Conservation (phyloP, 2,329 filamentous ascomycete species). For the Botrytis medusae region DNA sequence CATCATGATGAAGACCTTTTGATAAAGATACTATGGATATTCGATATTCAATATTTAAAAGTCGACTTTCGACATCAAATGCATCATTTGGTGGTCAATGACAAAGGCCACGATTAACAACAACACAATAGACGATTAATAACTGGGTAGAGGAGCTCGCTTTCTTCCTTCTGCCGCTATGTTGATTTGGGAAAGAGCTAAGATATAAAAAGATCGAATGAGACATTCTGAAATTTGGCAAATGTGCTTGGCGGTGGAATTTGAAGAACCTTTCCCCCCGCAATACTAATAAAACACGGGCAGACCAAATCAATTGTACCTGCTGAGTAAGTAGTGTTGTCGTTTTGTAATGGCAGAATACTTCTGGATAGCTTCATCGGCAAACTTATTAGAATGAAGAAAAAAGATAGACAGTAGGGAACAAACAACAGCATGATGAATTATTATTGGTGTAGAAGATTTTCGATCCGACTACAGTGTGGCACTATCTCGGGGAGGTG, state of each 20-base stretch:
- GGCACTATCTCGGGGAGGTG: not conserved
- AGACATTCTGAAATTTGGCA: not conserved
- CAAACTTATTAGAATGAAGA: not conserved
- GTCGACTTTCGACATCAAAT: not conserved
- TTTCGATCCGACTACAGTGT: not conserved
- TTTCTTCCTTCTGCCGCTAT: not conserved
- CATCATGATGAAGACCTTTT: not conserved
- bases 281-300: not conserved
- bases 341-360: not conserved
- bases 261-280: not conserved
- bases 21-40: not conserved
- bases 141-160: not conserved
- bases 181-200: not conserved
- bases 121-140: not conserved
- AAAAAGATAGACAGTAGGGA: not conserved
- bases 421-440: not conserved
- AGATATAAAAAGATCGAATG: not conserved
- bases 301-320: not conserved
- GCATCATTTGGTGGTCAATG: not conserved
- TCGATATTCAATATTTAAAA: not conserved
- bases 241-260: not conserved
- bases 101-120: constrained; percentile 7
- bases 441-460: not conserved
- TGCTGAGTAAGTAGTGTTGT: not conserved
- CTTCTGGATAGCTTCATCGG: not conserved